Evolutionary conservation across 2,329 filamentous ascomycete species (phyloP).

Genomic region (Leptoxyphium fumago): DNA sequence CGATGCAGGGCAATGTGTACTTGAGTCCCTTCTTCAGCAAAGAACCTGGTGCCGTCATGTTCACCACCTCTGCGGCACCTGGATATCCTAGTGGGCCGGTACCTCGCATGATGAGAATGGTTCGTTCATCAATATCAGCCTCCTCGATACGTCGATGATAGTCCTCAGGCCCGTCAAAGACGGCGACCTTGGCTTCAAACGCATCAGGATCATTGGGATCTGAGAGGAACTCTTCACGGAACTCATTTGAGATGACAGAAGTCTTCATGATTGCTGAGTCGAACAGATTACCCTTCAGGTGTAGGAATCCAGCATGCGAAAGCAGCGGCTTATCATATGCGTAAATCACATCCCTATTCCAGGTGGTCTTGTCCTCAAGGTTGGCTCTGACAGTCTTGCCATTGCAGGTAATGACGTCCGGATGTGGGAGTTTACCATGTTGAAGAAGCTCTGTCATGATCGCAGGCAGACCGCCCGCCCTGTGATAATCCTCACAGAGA

Average conservation of each 20-base stretch:
- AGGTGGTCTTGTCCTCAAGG: slow-evolving; percentile 28
- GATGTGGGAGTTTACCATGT: slow-evolving; percentile 29
- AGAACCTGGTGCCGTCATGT: slow-evolving; percentile 5
- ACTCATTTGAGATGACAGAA: slow-evolving; percentile 14
- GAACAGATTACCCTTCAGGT: slow-evolving; percentile 17
- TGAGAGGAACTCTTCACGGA: slow-evolving; percentile 15
- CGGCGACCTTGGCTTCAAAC: slow-evolving; percentile 15
- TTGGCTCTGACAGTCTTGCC: slow-evolving; percentile 32
- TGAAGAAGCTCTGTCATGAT: slow-evolving; percentile 40
- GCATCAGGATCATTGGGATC: slow-evolving; percentile 12
- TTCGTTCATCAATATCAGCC: slow-evolving; percentile 15
- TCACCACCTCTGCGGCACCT: slow-evolving; percentile 18
- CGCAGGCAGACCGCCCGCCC: slow-evolving; percentile 38
- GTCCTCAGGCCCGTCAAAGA: slow-evolving; percentile 19
- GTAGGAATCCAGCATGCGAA: slow-evolving; percentile 34
- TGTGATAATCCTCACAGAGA: slow-evolving; percentile 40
- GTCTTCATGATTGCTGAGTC: slow-evolving; percentile 20
- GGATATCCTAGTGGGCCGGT: slow-evolving; percentile 17
- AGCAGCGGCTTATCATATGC: slow-evolving; percentile 33
- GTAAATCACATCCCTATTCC: slow-evolving; percentile 36
- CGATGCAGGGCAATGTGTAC: slow-evolving; percentile 34
- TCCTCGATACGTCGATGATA: slow-evolving; percentile 15
- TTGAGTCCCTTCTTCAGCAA: slow-evolving; percentile 13
- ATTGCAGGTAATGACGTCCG: slow-evolving; percentile 31
- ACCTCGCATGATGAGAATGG: slow-evolving; percentile 18